Percentiles rank a stretch among this genome's conserved stretches.
phyloP scores from a whole-genome alignment of 768 basidiomycete genomes.

The Kwoniella bestiolae region DNA sequence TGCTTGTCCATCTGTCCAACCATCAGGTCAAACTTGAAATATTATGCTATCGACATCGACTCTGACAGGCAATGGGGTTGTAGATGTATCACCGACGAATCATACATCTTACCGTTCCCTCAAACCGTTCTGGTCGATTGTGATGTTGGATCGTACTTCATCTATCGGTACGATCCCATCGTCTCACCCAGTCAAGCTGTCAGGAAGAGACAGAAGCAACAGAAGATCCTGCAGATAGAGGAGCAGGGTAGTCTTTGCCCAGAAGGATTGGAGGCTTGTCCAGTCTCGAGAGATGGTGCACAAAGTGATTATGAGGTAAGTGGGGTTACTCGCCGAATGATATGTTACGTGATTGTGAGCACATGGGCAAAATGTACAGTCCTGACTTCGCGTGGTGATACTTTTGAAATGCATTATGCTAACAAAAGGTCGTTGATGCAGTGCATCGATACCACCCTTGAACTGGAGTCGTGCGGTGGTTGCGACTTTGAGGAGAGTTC shows the following conservation, averaged over 20 bases:
- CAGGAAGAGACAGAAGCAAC: background rate
- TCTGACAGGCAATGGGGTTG: background rate
- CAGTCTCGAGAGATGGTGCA: background rate
- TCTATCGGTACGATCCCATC: background rate
- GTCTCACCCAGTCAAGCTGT: conserved; percentile 4
- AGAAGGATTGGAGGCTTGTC: conserved; percentile 1
- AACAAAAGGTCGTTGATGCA: background rate
- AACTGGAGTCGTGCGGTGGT: conserved; percentile 1
- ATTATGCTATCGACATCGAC: background rate
- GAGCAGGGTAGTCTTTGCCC: background rate
- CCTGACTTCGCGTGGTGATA: no score
- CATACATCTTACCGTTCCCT: background rate
- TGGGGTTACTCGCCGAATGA: background rate
- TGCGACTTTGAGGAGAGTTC: background rate
- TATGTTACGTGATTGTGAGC: no score
- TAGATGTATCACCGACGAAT: background rate
- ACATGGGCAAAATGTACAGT: no score
- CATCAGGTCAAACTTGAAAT: background rate
- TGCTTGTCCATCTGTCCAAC: background rate
- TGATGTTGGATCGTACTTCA: background rate
- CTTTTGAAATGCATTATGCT: background rate
- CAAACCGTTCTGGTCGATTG: background rate
- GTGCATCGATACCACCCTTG: conserved; percentile 1
- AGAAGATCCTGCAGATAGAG: background rate
- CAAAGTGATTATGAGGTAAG: background rate